Evolutionary conservation across 2,329 filamentous ascomycete genomes (phyloP).

Genomic region (Coniochaeta hoffmannii): DNA sequence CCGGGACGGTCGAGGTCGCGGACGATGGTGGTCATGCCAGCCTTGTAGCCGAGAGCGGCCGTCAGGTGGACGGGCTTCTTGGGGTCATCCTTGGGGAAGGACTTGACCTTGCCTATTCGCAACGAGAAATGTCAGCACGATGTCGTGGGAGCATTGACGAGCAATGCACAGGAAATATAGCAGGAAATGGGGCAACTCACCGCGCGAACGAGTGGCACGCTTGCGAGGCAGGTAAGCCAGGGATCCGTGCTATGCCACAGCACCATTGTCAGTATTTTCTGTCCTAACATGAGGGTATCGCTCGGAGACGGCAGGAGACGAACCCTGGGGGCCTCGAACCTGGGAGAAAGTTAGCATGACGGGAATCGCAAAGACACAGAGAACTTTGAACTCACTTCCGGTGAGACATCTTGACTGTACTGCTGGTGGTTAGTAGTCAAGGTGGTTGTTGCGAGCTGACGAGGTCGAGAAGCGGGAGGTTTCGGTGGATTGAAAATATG

Average conservation of each 20-base stretch:
- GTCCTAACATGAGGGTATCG: not conserved
- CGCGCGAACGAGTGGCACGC: slow-evolving; percentile 87
- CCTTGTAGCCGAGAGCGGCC: slow-evolving; percentile 98
- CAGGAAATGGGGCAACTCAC: too few species aligned
- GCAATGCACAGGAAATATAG: not conserved
- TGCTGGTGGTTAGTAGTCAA: not conserved
- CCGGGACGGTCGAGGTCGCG: slow-evolving; percentile 98
- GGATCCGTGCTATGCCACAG: slow-evolving; percentile 70
- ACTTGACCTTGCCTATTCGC: slow-evolving; percentile 70
- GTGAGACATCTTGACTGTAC: slow-evolving; percentile 4
- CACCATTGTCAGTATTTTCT: not conserved
- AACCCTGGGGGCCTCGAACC: not conserved
- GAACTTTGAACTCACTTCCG: not conserved
- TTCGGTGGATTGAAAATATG: not conserved
- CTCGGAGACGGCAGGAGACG: not conserved
- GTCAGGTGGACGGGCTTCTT: slow-evolving; percentile 99
- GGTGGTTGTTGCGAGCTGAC: not conserved
- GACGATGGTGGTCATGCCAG: slow-evolving; percentile 99
- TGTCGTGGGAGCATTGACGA: not conserved
- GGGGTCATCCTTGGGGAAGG: slow-evolving; percentile 99
- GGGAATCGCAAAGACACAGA: not conserved
- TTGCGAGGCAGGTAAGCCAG: slow-evolving; percentile 84
- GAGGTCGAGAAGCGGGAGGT: not conserved
- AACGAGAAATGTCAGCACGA: too few species aligned
- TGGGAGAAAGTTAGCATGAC: not conserved